Percentiles rank a stretch among this genome's conserved stretches.
Evolutionary conservation across 208 protist genomes (phyloP).

Genomic region (Trypanosoma congolense): DNA sequence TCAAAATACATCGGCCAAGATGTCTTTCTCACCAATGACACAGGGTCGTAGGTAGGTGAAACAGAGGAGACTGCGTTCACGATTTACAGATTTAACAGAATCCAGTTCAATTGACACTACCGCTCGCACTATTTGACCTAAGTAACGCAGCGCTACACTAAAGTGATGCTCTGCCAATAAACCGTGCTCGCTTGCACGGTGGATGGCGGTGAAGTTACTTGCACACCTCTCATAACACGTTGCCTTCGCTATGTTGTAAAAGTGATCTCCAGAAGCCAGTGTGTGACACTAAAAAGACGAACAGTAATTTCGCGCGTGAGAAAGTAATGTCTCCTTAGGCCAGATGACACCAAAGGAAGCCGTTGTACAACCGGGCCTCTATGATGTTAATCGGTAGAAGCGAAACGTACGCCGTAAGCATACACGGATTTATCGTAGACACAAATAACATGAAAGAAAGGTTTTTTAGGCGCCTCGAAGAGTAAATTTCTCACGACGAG

Average conservation of each 20-base stretch:
- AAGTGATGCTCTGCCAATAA: conserved; percentile 24
- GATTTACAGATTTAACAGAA: not conserved
- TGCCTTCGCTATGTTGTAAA: conserved; percentile 24
- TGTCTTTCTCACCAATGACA: conserved; percentile 4
- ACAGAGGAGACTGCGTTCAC: conserved; percentile 16
- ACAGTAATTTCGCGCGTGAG: conserved; percentile 25
- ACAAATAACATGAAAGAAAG: conserved; percentile 30
- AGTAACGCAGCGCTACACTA: conserved; percentile 24
- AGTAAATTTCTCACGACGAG: conserved; percentile 5
- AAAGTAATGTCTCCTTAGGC: conserved; percentile 28
- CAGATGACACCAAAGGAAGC: conserved; percentile 27
- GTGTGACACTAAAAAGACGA: conserved; percentile 25
- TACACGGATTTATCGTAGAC: conserved; percentile 14
- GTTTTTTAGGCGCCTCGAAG: conserved; percentile 24
- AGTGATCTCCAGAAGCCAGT: conserved; percentile 29
- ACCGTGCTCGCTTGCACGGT: conserved; percentile 13
- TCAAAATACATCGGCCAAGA: no score
- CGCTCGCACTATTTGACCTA: conserved; percentile 27
- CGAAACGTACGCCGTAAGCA: conserved; percentile 18
- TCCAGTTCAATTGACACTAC: conserved; percentile 18
- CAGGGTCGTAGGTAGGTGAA: not conserved
- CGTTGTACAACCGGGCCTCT: conserved; percentile 9
- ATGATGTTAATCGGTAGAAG: conserved; percentile 24
- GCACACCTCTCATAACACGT: conserved; percentile 19
- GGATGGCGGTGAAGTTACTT: conserved; percentile 24